Evolutionary conservation across 2,329 filamentous ascomycete species (phyloP).

Genomic region (Verruconis gallopava): DNA sequence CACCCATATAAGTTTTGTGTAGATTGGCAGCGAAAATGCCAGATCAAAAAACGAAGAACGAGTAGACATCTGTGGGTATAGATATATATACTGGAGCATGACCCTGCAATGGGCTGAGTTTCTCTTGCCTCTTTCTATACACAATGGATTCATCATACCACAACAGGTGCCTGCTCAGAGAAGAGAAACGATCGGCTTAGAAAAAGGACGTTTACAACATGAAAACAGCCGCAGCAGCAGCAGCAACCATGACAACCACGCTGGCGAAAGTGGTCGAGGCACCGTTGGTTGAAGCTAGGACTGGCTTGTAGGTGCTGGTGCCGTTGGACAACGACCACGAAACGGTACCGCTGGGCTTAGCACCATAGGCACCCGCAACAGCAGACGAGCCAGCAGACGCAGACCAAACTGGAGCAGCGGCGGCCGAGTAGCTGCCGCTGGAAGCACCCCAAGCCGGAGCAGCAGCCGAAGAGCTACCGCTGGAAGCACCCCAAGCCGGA

Average conservation of each 20-base stretch:
- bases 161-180: too few species aligned
- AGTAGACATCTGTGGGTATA: too few species aligned
- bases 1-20: too few species aligned
- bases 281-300: background rate
- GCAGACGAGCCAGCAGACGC: background rate
- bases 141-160: too few species aligned
- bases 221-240: background rate
- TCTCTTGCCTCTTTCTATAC: too few species aligned
- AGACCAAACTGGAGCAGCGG: background rate
- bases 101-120: too few species aligned
- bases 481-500: background rate
- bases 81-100: too few species aligned
- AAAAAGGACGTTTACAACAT: background rate
- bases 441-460: background rate
- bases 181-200: too few species aligned
- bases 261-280: background rate
- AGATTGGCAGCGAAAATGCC: too few species aligned
- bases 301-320: background rate
- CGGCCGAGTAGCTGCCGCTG: background rate
- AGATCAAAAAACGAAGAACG: too few species aligned
- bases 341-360: background rate
- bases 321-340: background rate
- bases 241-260: conserved; percentile 1
- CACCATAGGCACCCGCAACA: background rate
- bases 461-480: background rate